Evolutionary conservation across 192 early-diverging fungal species (phyloP), one percentile per base, ranked within the genome.

Genomic region (Spizellomyces sp.): DNA sequence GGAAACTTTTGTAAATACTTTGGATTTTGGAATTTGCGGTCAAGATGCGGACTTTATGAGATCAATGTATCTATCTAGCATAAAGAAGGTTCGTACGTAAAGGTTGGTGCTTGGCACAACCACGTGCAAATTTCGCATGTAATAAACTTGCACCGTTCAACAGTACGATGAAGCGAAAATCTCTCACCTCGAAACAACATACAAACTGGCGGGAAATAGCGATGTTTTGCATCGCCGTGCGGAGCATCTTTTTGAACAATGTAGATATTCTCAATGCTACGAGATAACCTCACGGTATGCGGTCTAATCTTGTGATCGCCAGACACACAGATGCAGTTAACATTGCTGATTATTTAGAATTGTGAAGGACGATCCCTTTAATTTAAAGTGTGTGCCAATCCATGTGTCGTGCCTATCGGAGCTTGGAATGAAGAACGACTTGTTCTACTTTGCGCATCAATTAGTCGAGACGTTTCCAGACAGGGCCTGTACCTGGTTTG

Each of bases 371-470:
- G 89, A 92, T 71, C 80, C 80, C 15, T 80, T 80, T 66, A 88
- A 92, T 73, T 71, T 76, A 50, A 67, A 77, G 3, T 78, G 80
- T 52, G 81, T 95, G 17, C 83, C 88, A 4, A 78, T 84, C 15
- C 89, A 92, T 58, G 63, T 91, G n/a, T 77, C 86, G 2, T 89
- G 89, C 67, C 79, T 95, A 4, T 85, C 80, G 60, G 84, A 92
- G 58, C 78, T 91, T 6, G 71, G 78, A 9, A 69, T 73, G 47
- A 88, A 84, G 36, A 90, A 87, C 67, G 84, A 89, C 45, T 81
- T 95, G 21, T 95, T 92, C 72, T 75, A 80, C 56, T 77, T 91
- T 21, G 83, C 91, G 1, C 92, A 95, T 68, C 81, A 89, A 48
- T 77, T 95, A 0, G 87, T 91, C 0, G 81, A 91, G 55, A 73